These are phyloP conservation scores for Aureobasidium sp. DNA, from an alignment of 2,329 filamentous ascomycete genomes.

Conservation along the genomic window DNA sequence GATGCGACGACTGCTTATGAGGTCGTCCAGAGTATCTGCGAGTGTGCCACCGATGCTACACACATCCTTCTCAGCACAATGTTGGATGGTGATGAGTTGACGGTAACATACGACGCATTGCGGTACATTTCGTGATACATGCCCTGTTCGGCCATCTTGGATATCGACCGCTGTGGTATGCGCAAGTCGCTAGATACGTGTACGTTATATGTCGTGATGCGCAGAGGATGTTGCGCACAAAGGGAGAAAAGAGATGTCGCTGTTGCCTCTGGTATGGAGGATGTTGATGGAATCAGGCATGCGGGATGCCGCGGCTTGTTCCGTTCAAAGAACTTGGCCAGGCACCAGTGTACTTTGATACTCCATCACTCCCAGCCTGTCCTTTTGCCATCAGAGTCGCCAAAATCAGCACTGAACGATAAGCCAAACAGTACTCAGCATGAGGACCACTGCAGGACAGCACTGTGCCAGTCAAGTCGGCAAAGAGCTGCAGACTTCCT, in stretches of 20 bases:
- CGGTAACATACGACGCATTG: constrained; percentile 75
- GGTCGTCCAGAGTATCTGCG: constrained; percentile 92
- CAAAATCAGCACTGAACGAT: too few relatives aligned
- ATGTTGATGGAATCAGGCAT: neutral
- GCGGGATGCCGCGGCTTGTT: neutral
- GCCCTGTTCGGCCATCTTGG: constrained; percentile 42
- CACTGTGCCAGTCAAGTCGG: neutral
- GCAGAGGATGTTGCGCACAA: constrained; percentile 7
- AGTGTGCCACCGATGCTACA: constrained; percentile 85
- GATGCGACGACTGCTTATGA: constrained; percentile 91
- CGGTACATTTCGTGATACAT: constrained; percentile 92
- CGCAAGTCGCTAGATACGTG: neutral
- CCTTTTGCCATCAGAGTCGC: neutral
- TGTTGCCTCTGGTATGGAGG: constrained; percentile 25
- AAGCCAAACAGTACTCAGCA: too few relatives aligned
- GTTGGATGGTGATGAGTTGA: constrained; percentile 21
- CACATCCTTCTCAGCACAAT: constrained; percentile 15
- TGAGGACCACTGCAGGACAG: neutral
- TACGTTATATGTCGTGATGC: neutral
- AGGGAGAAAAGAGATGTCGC: neutral
- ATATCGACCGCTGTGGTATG: neutral
- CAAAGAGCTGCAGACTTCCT: neutral
- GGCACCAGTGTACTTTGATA: neutral
- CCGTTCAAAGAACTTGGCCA: neutral
- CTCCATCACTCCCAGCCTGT: neutral